Conservation (phyloP, 2,329 filamentous ascomycete species). For the Rutstroemia sp. region DNA sequence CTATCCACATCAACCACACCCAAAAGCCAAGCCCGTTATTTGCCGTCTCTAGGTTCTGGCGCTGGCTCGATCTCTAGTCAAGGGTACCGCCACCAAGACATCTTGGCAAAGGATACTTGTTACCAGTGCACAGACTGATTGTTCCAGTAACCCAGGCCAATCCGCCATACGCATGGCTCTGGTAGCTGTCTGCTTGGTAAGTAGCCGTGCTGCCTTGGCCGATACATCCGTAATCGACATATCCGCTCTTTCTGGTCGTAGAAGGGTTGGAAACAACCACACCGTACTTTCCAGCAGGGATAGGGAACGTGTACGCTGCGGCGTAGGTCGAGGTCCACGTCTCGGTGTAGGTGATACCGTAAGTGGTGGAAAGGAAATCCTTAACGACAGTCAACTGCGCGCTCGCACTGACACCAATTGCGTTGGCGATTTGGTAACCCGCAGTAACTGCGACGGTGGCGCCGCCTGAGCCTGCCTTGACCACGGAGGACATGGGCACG, state of each 20-base stretch:
- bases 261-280: constrained; percentile 1
- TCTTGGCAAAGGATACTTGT: not conserved
- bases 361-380: not conserved
- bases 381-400: not conserved
- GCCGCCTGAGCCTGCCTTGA: not conserved
- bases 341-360: not conserved
- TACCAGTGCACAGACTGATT: not conserved
- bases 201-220: not conserved
- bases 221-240: not conserved
- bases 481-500: not conserved
- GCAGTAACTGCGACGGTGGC: not conserved
- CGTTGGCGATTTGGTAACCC: not conserved
- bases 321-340: not conserved
- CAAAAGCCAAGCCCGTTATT: too few species aligned
- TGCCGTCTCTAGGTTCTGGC: not conserved
- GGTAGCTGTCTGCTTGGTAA: not conserved
- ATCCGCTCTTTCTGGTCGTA: not conserved
- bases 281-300: not conserved
- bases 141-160: not conserved
- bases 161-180: not conserved
- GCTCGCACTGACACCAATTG: not conserved
- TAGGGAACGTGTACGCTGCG: not conserved
- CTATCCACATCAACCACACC: too few species aligned
- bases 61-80: not conserved
- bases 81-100: not conserved